phyloP scores from a whole-genome alignment of 495 filamentous ascomycete species.

The Hypoxylon perforatum region DNA sequence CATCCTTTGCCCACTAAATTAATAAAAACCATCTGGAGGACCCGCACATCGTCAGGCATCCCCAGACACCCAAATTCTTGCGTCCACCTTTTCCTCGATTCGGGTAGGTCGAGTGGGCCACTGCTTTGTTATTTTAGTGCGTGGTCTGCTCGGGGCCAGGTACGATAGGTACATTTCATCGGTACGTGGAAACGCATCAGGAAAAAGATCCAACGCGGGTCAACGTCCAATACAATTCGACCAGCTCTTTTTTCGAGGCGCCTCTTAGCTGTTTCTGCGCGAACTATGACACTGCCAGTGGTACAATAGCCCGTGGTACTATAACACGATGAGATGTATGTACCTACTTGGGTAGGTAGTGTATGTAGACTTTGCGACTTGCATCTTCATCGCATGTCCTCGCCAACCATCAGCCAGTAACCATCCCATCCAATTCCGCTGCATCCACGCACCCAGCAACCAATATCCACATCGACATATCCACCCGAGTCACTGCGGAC shows the following conservation, averaged over 20 bases:
- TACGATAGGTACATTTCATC: constrained; percentile 12
- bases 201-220: constrained; percentile 7
- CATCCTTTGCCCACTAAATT: constrained; percentile 36
- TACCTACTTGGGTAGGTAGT: no score
- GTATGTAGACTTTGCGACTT: constrained; percentile 5
- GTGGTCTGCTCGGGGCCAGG: constrained; percentile 1
- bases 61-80: constrained; percentile 39
- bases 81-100: constrained; percentile 30
- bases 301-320: no score
- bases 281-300: constrained; percentile 24
- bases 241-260: constrained; percentile 23
- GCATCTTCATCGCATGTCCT: constrained; percentile 19
- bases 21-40: constrained; percentile 37
- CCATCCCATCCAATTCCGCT: constrained; percentile 17
- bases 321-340: no score
- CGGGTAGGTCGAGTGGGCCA: constrained; percentile 20
- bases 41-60: constrained; percentile 32
- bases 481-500: constrained; percentile 9
- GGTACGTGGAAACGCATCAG: not conserved
- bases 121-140: constrained; percentile 35
- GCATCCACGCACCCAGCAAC: not conserved
- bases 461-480: constrained; percentile 18
- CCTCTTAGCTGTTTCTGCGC: constrained; percentile 23
- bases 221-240: constrained; percentile 25
- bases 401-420: constrained; percentile 20